Base-by-base conservation (phyloP, 2,329 filamentous ascomycete genomes). In the Alternaria solani region DNA sequence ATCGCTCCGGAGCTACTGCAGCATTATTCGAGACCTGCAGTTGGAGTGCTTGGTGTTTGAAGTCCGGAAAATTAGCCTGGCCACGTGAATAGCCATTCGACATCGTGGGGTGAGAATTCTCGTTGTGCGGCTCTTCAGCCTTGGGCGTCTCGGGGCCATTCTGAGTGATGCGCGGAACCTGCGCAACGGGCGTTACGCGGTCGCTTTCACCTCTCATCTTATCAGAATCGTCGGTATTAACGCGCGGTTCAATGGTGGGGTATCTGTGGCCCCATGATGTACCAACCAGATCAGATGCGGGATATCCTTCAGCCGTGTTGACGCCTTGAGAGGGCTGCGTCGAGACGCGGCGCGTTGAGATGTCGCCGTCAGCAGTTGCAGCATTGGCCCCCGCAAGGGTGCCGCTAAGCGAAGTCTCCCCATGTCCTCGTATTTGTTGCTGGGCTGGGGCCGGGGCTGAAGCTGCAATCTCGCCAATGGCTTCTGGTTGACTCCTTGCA, bases 231-330 rank as follows among this genome's bases (percentile, higher is more conserved):
- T 66, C 69, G 28, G 63, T 65, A 52, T 70, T 72, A 12, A 68
- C 70, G 18, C 67, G 70, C 53, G 73, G 71, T 38, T 67, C 69
- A 53, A 65, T 65, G 36, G 54, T 55, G 55, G 65, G 56, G 51
- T 71, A 73, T 49, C 74, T 69, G 57, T 69, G 69, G 26, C 74
- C 70, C 71, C 71, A 75, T 68, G 74, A 75, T 52, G 71, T 70
- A 58, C 70, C 57, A 41, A 75, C 76, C 47, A 75, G 74, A 62
- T 65, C 66, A 43, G 70, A 72, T 43, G 70, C 65, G 26, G 69
- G 57, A 57, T 68, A 69, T 59, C 70, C 73, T 51, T 75, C 66
- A 34, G 74, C 73, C 23, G 75, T 73, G 66, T 75, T 72, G 51
- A 76, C 68, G 51, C 76, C 72, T 39, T 71, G 71, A 54, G 72